phyloP scores from a whole-genome alignment of 208 protist species.

The Leishmania martiniquensis region DNA sequence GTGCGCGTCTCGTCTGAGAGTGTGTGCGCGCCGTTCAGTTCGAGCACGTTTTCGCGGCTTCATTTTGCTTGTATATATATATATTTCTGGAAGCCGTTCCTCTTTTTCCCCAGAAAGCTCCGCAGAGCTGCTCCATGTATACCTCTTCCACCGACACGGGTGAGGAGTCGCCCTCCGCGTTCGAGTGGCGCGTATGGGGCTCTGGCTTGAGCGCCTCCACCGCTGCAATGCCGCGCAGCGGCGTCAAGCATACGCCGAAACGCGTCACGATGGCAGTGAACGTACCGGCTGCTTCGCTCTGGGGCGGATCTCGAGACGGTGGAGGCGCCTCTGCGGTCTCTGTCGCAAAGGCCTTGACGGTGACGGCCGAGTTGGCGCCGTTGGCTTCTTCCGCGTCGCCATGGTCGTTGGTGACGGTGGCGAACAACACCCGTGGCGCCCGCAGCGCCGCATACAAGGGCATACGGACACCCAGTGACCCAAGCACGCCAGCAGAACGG shows the following conservation, averaged over 20 bases:
- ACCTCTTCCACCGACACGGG: not conserved
- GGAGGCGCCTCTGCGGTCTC: not conserved
- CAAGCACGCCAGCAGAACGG: not conserved
- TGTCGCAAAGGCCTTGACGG: not conserved
- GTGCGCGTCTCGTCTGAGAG: not conserved
- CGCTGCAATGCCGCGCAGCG: too few species aligned
- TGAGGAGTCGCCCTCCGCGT: not conserved
- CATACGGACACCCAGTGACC: not conserved
- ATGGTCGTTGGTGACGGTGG: not conserved
- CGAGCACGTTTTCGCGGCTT: not conserved
- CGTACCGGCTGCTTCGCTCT: not conserved
- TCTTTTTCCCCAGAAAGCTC: not conserved
- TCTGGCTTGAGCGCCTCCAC: not conserved
- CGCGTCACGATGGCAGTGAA: not conserved
- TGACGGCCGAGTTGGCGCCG: not conserved
- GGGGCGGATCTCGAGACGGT: not conserved
- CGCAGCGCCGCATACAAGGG: not conserved
- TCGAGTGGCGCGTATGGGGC: slow-evolving; percentile 12
- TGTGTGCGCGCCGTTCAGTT: not conserved
- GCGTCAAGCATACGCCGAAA: not conserved
- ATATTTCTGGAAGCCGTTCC: not conserved
- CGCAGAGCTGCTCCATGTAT: not conserved
- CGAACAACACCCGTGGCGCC: not conserved
- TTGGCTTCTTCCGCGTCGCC: not conserved
- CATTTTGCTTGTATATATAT: too few species aligned